Base-by-base conservation (phyloP, 805 yeast species). In the Starmerella potacharoeniae region DNA sequence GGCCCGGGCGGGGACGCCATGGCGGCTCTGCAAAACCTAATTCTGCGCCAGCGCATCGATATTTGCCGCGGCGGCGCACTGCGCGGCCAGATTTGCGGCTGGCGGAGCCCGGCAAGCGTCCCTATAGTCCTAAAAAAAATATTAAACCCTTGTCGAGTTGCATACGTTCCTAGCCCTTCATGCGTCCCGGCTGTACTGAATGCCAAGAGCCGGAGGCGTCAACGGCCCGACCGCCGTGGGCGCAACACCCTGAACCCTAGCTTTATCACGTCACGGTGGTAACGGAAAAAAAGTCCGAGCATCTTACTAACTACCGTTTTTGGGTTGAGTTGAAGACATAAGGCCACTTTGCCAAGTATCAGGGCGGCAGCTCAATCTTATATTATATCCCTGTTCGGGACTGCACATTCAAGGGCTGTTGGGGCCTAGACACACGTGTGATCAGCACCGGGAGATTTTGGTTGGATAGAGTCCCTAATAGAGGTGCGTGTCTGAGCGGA, bases 231-330 rank as follows among this genome's bases (percentile, higher is more conserved):
- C 49, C 28, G 30, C 30, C 30, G 17, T 33, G 40, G 49, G 49
- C 49, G 30, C 31, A 34, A 46, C 29, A 16, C 40, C 49, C 49
- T 34, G 4, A 5, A 22, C 49, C 49, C 49, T 46, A 34, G 49
- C 40, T 16, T 33, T 46, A 46, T 33, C 49, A 34, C 40, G 49
- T 46, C 39, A 10, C 16, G 30, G 43, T 40, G 36, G 48, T 34
- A 46, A 14, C 49, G 30, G 49, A 33, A 28, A 43, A 42, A 46
- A 46, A 46, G 34, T 22, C 49, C 49, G 49, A 34, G 49, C 34
- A 34, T 34, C 39, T 46, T 16, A 46, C 49, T 46, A 46, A 46
- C 49, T 33, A 34, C 40, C 30, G 22, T 22, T 34, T 46, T 46
- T 33, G 49, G 49, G 39, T 46, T 46, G 49, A 46, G 39, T 46